Base-by-base conservation (phyloP, 208 protist species). In the Leishmania amazonensis region DNA sequence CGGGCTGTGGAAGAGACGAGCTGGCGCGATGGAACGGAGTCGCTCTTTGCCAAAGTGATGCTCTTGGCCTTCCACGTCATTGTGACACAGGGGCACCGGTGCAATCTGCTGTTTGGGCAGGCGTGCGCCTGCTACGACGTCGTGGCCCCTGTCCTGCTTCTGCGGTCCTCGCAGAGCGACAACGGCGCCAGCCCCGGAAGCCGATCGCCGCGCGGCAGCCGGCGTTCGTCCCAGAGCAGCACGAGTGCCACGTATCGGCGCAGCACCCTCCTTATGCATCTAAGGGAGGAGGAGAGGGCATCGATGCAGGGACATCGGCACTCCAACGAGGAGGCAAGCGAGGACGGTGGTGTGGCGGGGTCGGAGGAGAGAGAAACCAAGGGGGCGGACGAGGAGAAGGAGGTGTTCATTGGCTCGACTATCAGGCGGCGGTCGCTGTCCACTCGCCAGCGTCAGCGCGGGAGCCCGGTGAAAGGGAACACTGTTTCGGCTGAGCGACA, bases 81-180 rank as follows among this genome's bases (percentile, higher is more conserved):
- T 51, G 75, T 92, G 35, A 86, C 79, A 6, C 78, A 89, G 42
- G 84, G 81, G 40, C 85, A 91, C 40, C 88, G 92, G 47, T 88
- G 88, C 72, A 95, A 92, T 79, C 81, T 97, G 28, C 77, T 89
- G 76, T 95, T 95, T 87, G 94, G 94, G 5, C 94, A 95, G 83
- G 94, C 94, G 11, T 95, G 86, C 38, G 84, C 86, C 24, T 97
- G 94, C 88, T 97, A 97, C 84, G 87, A 93, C 62, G 81, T 85
- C 28, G 88, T 94, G 17, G 88, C 90, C 0, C 89, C 82, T 35
- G 38, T 81, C 28, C 71, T 85, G 54, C 78, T 85, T 5, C 24
- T 40, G 57, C 57, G 40, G 13, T 79, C 60, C 11, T 28, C 15
- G 54, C 75, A 65, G 40, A 31, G 58, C 1, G 42, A 40, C 38